Percentiles rank a stretch among this genome's conserved stretches.
Conservation (phyloP, 2,329 filamentous ascomycete genomes). For the Alternaria consortialis region DNA sequence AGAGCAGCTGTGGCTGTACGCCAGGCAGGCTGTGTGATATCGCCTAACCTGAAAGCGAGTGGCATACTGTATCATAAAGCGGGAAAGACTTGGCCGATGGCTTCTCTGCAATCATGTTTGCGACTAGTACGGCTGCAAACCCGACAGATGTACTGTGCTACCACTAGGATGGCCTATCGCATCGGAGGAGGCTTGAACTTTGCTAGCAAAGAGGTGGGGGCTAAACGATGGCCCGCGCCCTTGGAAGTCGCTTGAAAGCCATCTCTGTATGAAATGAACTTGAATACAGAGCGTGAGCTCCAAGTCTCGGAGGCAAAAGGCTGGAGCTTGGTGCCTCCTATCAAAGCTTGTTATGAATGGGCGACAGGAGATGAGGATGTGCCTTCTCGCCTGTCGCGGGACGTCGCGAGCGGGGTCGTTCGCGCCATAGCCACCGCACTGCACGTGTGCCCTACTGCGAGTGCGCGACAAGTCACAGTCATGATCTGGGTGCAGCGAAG, state of each 20-base stretch:
- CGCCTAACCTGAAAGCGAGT: conserved; percentile 13
- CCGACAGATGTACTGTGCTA: conserved; percentile 18
- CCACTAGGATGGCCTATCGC: conserved; percentile 6
- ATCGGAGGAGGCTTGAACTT: background rate
- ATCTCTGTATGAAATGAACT: background rate
- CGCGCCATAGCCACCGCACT: conserved; percentile 2
- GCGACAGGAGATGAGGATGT: background rate
- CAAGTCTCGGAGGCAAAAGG: background rate
- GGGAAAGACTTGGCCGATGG: conserved; percentile 21
- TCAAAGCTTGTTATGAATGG: background rate
- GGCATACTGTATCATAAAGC: conserved; percentile 17
- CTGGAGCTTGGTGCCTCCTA: background rate
- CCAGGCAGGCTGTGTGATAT: conserved; percentile 32
- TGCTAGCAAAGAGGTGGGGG: background rate
- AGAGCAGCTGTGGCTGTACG: conserved; percentile 23
- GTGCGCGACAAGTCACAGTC: background rate
- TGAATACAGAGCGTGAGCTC: background rate
- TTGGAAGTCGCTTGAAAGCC: background rate
- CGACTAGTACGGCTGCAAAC: conserved; percentile 23
- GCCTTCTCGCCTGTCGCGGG: background rate
- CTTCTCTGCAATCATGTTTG: conserved; percentile 19
- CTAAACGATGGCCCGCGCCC: background rate
- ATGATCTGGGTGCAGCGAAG: background rate
- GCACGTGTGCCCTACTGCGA: background rate
- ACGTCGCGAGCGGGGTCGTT: background rate